Conservation (phyloP, 257 asterid species). For the Coffea eugenioides region DNA sequence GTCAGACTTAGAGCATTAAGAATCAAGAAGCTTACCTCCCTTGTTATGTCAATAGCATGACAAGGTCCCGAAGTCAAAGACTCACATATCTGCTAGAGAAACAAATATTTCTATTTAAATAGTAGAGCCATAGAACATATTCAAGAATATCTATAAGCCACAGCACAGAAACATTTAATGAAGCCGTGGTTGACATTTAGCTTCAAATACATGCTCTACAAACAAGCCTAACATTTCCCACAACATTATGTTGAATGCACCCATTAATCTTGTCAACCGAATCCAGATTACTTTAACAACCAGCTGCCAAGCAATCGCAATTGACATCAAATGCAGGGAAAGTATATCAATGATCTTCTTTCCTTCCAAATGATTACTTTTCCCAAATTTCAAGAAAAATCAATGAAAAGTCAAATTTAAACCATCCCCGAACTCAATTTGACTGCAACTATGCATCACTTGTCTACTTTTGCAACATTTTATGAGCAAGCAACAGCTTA, state of each 20-base stretch:
- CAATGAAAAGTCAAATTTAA: not conserved
- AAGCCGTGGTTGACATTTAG: not conserved
- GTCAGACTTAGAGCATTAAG: conserved; percentile 20
- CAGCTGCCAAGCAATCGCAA: not conserved
- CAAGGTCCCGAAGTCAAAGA: conserved; percentile 86
- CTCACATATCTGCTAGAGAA: conserved; percentile 60
- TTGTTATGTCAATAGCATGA: conserved; percentile 79
- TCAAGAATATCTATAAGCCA: not conserved
- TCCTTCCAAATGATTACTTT: not conserved
- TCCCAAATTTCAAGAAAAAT: not conserved
- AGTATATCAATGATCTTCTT: not conserved
- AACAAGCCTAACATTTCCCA: not conserved
- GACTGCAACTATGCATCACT: too few relatives aligned
- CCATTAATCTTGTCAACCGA: not conserved
- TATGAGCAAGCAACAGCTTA: not conserved
- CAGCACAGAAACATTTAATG: not conserved
- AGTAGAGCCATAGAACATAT: not conserved
- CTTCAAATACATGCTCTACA: not conserved
- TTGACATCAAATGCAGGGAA: not conserved
- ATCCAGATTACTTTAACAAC: not conserved
- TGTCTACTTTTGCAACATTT: not conserved
- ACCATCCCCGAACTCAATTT: too few relatives aligned
- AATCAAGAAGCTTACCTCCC: conserved; percentile 58
- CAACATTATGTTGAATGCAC: not conserved
- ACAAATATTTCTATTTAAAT: not conserved